phyloP scores from a whole-genome alignment of 352 stramenopile species.

The Phytophthora vignae region DNA sequence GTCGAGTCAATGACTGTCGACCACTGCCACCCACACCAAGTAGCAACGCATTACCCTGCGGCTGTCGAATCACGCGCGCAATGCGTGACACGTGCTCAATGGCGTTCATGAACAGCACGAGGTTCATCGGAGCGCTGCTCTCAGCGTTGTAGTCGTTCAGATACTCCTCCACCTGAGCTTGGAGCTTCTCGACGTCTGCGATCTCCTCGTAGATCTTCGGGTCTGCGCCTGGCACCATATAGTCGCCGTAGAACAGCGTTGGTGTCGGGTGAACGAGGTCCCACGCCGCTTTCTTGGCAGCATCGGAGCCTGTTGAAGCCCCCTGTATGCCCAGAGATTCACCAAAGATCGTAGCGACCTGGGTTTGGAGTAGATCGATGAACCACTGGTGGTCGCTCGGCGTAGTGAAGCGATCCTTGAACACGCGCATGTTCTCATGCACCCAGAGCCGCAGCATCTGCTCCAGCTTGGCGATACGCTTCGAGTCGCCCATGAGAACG shows the following conservation, averaged over 20 bases:
- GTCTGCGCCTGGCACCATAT: constrained; percentile 92
- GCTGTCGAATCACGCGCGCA: constrained; percentile 82
- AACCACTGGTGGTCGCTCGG: constrained; percentile 82
- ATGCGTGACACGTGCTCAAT: constrained; percentile 91
- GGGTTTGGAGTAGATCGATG: constrained; percentile 65
- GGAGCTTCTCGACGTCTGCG: constrained; percentile 84
- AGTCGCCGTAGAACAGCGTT: constrained; percentile 92
- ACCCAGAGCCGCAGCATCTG: constrained; percentile 81
- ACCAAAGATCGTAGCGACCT: constrained; percentile 66
- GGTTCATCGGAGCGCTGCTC: constrained; percentile 86
- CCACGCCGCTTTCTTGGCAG: constrained; percentile 61
- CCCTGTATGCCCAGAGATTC: constrained; percentile 43
- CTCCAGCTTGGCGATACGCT: constrained; percentile 75
- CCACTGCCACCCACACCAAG: constrained; percentile 95
- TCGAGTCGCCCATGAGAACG: constrained; percentile 83
- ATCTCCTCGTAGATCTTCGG: constrained; percentile 94
- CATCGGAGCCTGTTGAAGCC: constrained; percentile 14
- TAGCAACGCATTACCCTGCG: constrained; percentile 91
- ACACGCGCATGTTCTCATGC: constrained; percentile 89
- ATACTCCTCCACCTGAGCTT: constrained; percentile 85
- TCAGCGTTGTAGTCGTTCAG: constrained; percentile 91
- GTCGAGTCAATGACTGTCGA: constrained; percentile 90
- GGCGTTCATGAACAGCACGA: constrained; percentile 91
- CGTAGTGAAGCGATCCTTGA: constrained; percentile 89
- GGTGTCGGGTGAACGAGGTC: constrained; percentile 63